phyloP scores from a whole-genome alignment of 2,329 filamentous ascomycete species.

The Beauveria sp. region DNA sequence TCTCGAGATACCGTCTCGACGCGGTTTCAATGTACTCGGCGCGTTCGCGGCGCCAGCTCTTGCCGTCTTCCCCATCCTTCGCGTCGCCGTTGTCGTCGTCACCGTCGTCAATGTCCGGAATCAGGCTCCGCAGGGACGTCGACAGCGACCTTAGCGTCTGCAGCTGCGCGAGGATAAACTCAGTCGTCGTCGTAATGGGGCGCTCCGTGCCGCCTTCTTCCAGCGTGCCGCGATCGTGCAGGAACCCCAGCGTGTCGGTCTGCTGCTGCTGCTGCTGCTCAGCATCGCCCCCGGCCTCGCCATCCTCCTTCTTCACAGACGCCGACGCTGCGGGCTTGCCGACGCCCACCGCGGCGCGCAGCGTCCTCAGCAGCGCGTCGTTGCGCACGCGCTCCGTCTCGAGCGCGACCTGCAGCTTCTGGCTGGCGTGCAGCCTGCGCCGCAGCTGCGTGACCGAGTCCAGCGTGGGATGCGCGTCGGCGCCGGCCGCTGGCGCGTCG shows the following conservation, averaged over 20 bases:
- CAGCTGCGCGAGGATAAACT: constrained; percentile 76
- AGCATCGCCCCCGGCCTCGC: background rate
- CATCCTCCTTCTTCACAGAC: constrained; percentile 10
- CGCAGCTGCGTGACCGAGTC: constrained; percentile 67
- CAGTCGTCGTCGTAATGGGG: constrained; percentile 62
- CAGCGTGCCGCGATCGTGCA: constrained; percentile 46
- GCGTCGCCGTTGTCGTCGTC: constrained; percentile 23
- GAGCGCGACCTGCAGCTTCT: constrained; percentile 63
- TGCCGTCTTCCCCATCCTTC: constrained; percentile 26
- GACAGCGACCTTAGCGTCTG: constrained; percentile 66
- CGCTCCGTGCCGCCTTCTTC: constrained; percentile 41
- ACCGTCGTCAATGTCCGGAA: constrained; percentile 48
- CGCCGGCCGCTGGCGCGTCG: constrained; percentile 3
- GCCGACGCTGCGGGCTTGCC: constrained; percentile 14
- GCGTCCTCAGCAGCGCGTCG: constrained; percentile 56
- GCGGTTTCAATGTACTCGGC: constrained; percentile 78
- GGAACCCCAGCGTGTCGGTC: constrained; percentile 43
- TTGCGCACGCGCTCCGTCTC: constrained; percentile 65
- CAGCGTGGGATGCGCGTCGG: constrained; percentile 41
- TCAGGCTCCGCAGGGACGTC: constrained; percentile 52
- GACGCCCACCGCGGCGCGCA: constrained; percentile 41
- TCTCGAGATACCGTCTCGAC: constrained; percentile 69
- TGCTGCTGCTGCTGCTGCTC: constrained; percentile 5
- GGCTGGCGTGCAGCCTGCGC: constrained; percentile 68
- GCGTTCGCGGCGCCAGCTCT: constrained; percentile 61